Evolutionary conservation across 2,329 filamentous ascomycete genomes (phyloP).

Genomic region (Colletotrichum sp.): DNA sequence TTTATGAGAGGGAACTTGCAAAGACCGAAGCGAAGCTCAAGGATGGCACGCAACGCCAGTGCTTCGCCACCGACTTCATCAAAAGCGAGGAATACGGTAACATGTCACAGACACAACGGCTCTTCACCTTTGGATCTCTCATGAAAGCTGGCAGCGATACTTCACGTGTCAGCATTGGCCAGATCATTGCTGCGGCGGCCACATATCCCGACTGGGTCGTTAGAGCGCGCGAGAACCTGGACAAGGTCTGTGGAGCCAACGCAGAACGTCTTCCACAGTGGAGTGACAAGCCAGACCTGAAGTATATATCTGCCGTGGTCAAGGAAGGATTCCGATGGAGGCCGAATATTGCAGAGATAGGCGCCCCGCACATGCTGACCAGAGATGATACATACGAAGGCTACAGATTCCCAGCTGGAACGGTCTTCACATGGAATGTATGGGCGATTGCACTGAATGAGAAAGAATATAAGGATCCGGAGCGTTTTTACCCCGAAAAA

Average conservation of each 20-base stretch:
- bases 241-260: background rate
- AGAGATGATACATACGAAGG: background rate
- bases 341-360: background rate
- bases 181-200: background rate
- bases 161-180: background rate
- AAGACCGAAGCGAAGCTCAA: background rate
- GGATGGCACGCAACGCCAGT: background rate
- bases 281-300: background rate
- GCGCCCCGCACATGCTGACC: background rate
- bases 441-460: background rate
- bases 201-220: background rate
- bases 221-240: background rate
- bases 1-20: background rate
- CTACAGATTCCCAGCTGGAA: background rate
- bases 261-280: background rate
- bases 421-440: background rate
- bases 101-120: background rate
- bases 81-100: background rate
- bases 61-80: background rate
- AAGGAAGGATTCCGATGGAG: background rate
- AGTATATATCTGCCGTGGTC: background rate
- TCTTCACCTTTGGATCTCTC: background rate
- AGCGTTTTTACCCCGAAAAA: background rate
- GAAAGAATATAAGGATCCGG: background rate
- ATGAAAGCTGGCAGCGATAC: background rate